A percentile compares a stretch with the other conserved stretches of the same genome.
phyloP scores from a whole-genome alignment of 2,329 filamentous ascomycete genomes.

The Harringtonia lauricola region DNA sequence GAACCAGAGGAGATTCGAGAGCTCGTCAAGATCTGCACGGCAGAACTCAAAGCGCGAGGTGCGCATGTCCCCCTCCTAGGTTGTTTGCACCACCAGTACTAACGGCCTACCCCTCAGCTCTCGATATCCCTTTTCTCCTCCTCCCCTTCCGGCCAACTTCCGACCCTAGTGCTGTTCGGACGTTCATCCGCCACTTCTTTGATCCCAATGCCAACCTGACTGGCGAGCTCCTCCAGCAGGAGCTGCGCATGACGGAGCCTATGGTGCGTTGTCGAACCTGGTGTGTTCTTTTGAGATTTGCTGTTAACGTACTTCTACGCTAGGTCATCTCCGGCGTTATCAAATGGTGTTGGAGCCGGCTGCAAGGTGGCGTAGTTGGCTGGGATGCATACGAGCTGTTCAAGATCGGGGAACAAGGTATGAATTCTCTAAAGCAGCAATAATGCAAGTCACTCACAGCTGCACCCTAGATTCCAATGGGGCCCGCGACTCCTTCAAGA shows the following conservation, averaged over 20 bases:
- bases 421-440: neutral
- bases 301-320: too few species aligned
- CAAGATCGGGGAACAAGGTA: conserved; percentile 84
- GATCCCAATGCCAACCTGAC: conserved; percentile 51
- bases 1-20: conserved; percentile 87
- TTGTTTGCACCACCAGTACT: neutral
- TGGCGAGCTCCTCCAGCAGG: conserved; percentile 66
- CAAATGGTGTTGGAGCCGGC: conserved; percentile 97
- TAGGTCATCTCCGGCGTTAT: conserved; percentile 87
- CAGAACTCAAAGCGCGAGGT: conserved; percentile 93
- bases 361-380: conserved; percentile 82
- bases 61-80: conserved; percentile 26
- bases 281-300: neutral
- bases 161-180: conserved; percentile 82
- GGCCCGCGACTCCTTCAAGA: conserved; percentile 87
- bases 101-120: conserved; percentile 39
- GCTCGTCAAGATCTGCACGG: conserved; percentile 71
- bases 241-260: conserved; percentile 84
- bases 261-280: conserved; percentile 52
- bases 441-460: neutral
- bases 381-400: conserved; percentile 98
- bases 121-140: conserved; percentile 85
- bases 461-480: conserved; percentile 67
- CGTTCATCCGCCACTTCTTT: conserved; percentile 90
- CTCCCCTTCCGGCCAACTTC: conserved; percentile 90